Conservation (phyloP, 306 rosid genomes). For the Crataegus laevigata region DNA sequence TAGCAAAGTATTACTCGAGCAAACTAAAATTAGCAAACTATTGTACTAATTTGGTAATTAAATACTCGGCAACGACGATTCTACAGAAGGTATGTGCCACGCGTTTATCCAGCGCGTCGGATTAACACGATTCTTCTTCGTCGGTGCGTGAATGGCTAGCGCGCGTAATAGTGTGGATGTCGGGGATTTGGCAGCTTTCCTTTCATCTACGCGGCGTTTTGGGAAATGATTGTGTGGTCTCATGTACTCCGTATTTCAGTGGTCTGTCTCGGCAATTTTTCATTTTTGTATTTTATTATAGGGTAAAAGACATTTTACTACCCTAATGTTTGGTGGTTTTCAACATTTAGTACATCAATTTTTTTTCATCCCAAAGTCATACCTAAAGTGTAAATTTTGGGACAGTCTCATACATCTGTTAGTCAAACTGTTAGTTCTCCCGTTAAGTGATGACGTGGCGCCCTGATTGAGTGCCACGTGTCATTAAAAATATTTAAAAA, state of each 20-base stretch:
- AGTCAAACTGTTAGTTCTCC: no score
- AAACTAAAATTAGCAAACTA: background rate
- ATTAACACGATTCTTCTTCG: background rate
- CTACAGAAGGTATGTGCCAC: background rate
- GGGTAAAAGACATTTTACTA: no score
- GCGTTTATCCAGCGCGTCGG: background rate
- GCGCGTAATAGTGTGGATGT: background rate
- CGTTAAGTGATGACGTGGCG: no score
- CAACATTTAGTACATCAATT: no score
- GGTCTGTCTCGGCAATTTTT: background rate
- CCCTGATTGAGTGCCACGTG: no score
- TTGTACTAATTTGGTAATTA: no score
- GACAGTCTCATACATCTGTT: no score
- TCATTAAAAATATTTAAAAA: no score
- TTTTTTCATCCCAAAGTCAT: no score
- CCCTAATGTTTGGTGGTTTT: no score
- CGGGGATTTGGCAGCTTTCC: background rate
- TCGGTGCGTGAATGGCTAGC: background rate
- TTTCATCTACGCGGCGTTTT: background rate
- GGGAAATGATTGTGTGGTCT: background rate
- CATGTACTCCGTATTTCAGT: background rate
- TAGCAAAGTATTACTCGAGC: no score
- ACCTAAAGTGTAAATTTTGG: no score
- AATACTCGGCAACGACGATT: background rate
- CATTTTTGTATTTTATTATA: background rate